These are phyloP conservation scores for Ilex paraguariensis DNA, from an alignment of 305 asterid species.

Conservation along the genomic window DNA sequence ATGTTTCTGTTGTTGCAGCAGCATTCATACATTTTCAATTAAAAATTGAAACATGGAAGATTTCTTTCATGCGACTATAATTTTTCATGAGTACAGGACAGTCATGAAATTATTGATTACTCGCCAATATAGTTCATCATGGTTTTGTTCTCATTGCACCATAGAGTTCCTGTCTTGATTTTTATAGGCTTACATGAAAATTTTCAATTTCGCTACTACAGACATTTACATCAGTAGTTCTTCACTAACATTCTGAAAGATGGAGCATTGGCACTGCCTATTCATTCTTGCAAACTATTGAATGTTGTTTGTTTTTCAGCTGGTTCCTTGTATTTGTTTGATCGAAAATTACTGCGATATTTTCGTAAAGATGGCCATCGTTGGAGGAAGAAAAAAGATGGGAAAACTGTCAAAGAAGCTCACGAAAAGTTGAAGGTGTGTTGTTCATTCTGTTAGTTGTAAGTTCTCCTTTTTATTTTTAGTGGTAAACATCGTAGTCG, in stretches of 20 bases:
- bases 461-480: background rate
- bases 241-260: background rate
- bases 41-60: no score
- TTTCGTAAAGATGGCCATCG: constrained; percentile 26
- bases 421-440: constrained; percentile 34
- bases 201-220: no score
- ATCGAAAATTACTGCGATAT: constrained; percentile 18
- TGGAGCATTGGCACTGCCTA: background rate
- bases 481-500: background rate
- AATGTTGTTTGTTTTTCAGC: constrained; percentile 1
- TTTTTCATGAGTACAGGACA: no score
- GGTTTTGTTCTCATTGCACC: no score
- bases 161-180: no score
- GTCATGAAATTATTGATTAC: no score
- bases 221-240: background rate
- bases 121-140: no score
- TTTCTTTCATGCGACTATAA: no score
- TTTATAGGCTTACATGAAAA: no score
- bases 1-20: no score
- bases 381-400: constrained; percentile 28
- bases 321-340: constrained; percentile 19
- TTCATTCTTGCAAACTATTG: background rate
- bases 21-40: no score
- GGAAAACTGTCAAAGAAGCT: constrained; percentile 29
- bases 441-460: background rate